A percentile compares a stretch with the other conserved stretches of the same genome.
phyloP scores from a whole-genome alignment of 257 asterid genomes.

The Catharanthus roseus region DNA sequence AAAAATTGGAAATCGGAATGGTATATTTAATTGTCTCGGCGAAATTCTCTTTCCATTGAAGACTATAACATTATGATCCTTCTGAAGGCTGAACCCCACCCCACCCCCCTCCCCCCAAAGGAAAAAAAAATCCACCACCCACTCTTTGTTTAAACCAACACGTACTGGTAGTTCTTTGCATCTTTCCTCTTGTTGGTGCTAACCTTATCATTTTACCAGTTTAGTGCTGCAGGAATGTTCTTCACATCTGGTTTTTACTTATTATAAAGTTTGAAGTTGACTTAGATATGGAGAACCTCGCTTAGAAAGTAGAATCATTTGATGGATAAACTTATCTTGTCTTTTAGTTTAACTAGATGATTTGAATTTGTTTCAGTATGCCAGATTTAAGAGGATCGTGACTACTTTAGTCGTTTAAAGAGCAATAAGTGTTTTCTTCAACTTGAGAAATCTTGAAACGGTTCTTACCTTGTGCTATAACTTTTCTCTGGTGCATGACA shows the following conservation, averaged over 20 bases:
- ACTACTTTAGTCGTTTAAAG: neutral
- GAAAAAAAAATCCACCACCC: neutral
- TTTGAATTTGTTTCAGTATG: neutral
- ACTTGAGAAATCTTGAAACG: slow-evolving; percentile 1
- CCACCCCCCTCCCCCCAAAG: no score
- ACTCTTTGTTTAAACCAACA: neutral
- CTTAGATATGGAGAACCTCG: neutral
- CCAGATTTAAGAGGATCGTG: neutral
- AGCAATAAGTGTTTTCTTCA: neutral
- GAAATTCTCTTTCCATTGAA: neutral
- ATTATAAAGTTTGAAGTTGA: neutral
- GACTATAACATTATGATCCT: neutral
- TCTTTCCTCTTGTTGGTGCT: neutral
- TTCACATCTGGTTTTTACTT: neutral
- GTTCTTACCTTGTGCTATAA: neutral
- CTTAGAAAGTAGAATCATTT: neutral
- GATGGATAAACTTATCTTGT: neutral
- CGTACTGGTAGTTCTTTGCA: no score
- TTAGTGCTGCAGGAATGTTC: neutral
- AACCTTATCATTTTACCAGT: neutral
- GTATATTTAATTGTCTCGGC: neutral
- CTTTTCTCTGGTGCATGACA: neutral
- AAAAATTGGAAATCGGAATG: no score
- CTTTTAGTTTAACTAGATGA: neutral
- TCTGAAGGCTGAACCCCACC: no score